Percentiles rank a stretch among this genome's conserved stretches.
phyloP scores from a whole-genome alignment of 225 moss, liverwort and hornwort species.

The Polytrichum formosum region DNA sequence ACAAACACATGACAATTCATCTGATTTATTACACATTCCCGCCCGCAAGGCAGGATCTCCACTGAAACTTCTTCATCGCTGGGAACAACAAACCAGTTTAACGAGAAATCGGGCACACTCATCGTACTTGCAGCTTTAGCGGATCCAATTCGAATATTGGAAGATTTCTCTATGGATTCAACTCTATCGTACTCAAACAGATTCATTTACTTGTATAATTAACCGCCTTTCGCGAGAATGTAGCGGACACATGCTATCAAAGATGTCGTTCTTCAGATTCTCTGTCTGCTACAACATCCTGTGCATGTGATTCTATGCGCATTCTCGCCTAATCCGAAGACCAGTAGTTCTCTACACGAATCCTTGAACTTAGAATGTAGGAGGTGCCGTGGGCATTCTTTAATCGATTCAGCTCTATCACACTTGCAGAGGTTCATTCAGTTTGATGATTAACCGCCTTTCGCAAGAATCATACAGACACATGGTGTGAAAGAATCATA shows the following conservation, averaged over 20 bases:
- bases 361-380: neutral
- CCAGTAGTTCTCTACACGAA: slow-evolving; percentile 11
- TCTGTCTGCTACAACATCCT: too few species aligned
- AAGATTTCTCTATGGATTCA: neutral
- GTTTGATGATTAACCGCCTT: neutral
- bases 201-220: neutral
- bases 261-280: too few species aligned
- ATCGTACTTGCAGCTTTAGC: neutral
- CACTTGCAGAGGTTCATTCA: neutral
- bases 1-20: too few species aligned
- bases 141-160: neutral
- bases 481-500: too few species aligned
- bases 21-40: slow-evolving; percentile 13
- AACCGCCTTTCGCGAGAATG: too few species aligned
- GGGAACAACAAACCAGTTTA: slow-evolving; percentile 14
- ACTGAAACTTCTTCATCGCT: slow-evolving; percentile 40
- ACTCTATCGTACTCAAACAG: neutral
- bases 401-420: neutral
- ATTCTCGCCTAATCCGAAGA: slow-evolving; percentile 17
- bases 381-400: neutral
- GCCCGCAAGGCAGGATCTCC: slow-evolving; percentile 38
- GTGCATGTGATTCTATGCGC: neutral
- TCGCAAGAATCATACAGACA: too few species aligned
- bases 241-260: too few species aligned
- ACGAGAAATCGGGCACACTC: neutral